Conservation (phyloP, 1,139 yeast genomes). For the Yamadazyma oceani region DNA sequence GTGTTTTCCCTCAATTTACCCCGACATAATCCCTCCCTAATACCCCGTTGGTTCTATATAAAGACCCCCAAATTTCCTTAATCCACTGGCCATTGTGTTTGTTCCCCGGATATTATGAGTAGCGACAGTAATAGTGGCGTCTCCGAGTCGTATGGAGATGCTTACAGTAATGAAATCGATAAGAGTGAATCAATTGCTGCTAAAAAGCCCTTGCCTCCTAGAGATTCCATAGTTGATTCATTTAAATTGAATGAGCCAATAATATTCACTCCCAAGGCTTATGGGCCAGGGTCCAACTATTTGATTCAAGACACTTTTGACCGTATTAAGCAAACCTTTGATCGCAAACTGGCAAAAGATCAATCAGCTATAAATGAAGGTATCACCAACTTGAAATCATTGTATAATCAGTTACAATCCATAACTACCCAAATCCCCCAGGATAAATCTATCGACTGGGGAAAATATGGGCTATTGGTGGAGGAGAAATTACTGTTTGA, state of each 20-base stretch:
- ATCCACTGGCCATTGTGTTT: too few relatives aligned
- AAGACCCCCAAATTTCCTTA: too few relatives aligned
- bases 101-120: too few relatives aligned
- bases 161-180: too few relatives aligned
- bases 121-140: too few relatives aligned
- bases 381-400: constrained; percentile 51
- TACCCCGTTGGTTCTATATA: too few relatives aligned
- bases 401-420: constrained; percentile 34
- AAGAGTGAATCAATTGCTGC: too few relatives aligned
- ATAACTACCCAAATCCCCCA: constrained; percentile 47
- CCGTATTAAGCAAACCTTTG: constrained; percentile 29
- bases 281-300: constrained; percentile 21
- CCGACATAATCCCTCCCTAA: too few relatives aligned
- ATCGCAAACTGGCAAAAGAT: constrained; percentile 29
- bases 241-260: constrained; percentile 27
- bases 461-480: constrained; percentile 64
- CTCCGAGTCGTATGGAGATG: too few relatives aligned
- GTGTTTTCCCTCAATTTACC: too few relatives aligned
- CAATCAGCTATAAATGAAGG: constrained; percentile 60
- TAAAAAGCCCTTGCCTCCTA: constrained; percentile 23
- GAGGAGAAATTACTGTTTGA: constrained; percentile 17
- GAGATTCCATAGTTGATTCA: constrained; percentile 30
- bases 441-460: constrained; percentile 61
- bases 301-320: constrained; percentile 38
- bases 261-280: constrained; percentile 14